Evolutionary conservation across 2,329 filamentous ascomycete genomes (phyloP).

Genomic region (Scedosporium apiospermum): DNA sequence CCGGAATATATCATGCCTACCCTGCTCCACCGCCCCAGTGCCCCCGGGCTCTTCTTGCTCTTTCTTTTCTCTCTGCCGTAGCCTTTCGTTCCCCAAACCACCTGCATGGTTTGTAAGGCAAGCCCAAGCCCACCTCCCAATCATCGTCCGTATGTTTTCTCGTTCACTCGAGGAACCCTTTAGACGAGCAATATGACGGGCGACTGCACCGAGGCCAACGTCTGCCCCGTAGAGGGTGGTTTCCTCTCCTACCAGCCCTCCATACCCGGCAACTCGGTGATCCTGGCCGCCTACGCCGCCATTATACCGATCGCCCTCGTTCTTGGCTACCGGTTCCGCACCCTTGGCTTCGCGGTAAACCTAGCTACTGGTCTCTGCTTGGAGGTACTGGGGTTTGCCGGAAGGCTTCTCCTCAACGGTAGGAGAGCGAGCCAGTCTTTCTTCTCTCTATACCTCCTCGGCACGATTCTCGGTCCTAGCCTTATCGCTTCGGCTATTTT

Average conservation of each 20-base stretch:
- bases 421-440: constrained; percentile 21
- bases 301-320: constrained; percentile 27
- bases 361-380: constrained; percentile 31
- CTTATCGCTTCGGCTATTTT: constrained; percentile 35
- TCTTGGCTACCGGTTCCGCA: constrained; percentile 28
- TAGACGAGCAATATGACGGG: constrained; percentile 20
- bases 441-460: constrained; percentile 35
- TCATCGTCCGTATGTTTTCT: not conserved
- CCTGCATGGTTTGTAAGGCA: not conserved
- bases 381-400: constrained; percentile 36
- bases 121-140: not conserved
- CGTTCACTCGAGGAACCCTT: not conserved
- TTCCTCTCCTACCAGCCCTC: constrained; percentile 28
- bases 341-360: constrained; percentile 28
- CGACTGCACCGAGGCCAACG: constrained; percentile 20
- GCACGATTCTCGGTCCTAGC: constrained; percentile 36
- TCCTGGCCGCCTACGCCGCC: constrained; percentile 29
- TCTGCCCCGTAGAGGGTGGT: constrained; percentile 24
- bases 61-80: not conserved
- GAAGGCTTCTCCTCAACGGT: constrained; percentile 30
- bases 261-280: constrained; percentile 28
- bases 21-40: not conserved
- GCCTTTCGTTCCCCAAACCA: not conserved
- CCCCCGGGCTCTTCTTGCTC: not conserved
- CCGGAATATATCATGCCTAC: not conserved